Conservation (phyloP, 805 yeast genomes). For the Myxozyma udenii region DNA sequence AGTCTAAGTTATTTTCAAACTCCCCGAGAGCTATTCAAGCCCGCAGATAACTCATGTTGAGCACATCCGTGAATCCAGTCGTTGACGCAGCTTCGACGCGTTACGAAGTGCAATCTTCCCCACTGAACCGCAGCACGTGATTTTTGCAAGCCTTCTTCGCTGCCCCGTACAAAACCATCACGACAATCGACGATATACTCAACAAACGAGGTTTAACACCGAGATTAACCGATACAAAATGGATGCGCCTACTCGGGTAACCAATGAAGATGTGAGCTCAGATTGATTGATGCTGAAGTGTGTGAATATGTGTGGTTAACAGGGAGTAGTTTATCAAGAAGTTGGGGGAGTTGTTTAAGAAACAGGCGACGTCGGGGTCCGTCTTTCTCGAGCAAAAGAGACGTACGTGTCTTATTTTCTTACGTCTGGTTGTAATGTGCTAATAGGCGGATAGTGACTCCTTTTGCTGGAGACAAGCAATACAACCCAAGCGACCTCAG, state of each 20-base stretch:
- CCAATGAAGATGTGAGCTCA: constrained; percentile 23
- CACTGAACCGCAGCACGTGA: no score
- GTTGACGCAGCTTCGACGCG: no score
- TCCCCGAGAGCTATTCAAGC: no score
- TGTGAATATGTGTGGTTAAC: background rate
- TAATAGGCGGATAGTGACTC: constrained; percentile 22
- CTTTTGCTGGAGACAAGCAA: constrained; percentile 17
- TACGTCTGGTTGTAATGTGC: constrained; percentile 13
- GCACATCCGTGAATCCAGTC: no score
- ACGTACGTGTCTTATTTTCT: constrained; percentile 25
- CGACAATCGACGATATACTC: no score
- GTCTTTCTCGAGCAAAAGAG: constrained; percentile 41
- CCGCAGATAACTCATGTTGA: no score
- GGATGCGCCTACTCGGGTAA: constrained; percentile 16
- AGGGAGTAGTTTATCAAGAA: constrained; percentile 33
- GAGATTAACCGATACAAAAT: no score
- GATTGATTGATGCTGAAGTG: background rate
- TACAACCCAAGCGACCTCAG: constrained; percentile 17
- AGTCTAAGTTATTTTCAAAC: no score
- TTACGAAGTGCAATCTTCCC: no score
- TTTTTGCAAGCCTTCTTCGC: no score
- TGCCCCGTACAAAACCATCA: no score
- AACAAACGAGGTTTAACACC: no score
- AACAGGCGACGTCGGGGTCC: constrained; percentile 36
- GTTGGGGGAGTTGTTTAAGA: constrained; percentile 34